phyloP scores from a whole-genome alignment of 129 eudicot genomes.

The Lactuca sativa region DNA sequence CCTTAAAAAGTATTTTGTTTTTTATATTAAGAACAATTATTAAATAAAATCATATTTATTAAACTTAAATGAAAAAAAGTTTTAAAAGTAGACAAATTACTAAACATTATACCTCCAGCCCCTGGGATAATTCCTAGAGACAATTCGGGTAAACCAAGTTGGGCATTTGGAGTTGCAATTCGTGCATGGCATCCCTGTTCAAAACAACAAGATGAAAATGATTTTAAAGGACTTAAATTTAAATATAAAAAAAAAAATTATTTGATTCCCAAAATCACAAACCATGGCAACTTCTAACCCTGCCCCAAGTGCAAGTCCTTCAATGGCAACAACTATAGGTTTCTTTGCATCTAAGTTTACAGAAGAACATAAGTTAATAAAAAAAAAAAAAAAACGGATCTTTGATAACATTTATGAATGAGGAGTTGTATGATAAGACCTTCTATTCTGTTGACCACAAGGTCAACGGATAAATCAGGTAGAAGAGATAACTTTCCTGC shows the following conservation, averaged over 20 bases:
- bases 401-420: slow-evolving; percentile 2
- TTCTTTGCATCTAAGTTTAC: slow-evolving; percentile 64
- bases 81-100: slow-evolving; percentile 9
- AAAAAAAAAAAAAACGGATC: background rate
- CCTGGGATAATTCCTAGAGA: slow-evolving; percentile 95
- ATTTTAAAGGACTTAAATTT: background rate
- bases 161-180: slow-evolving; percentile 77
- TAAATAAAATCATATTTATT: slow-evolving; percentile 5
- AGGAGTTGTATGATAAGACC: slow-evolving; percentile 39
- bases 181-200: slow-evolving; percentile 93
- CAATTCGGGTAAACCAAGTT: slow-evolving; percentile 93
- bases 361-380: slow-evolving; percentile 11
- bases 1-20: slow-evolving; percentile 40
- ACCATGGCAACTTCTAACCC: slow-evolving; percentile 95
- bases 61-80: slow-evolving; percentile 11
- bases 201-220: slow-evolving; percentile 2
- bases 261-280: slow-evolving; percentile 29
- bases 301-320: slow-evolving; percentile 99
- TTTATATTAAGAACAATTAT: background rate
- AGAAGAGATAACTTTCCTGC: slow-evolving; percentile 68
- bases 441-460: slow-evolving; percentile 68
- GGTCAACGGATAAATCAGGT: slow-evolving; percentile 75
- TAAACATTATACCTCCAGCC: slow-evolving; percentile 64
- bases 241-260: background rate
- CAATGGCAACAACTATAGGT: slow-evolving; percentile 84